Conservation (phyloP, 768 basidiomycete species). For the Udeniomyces megalosporus region DNA sequence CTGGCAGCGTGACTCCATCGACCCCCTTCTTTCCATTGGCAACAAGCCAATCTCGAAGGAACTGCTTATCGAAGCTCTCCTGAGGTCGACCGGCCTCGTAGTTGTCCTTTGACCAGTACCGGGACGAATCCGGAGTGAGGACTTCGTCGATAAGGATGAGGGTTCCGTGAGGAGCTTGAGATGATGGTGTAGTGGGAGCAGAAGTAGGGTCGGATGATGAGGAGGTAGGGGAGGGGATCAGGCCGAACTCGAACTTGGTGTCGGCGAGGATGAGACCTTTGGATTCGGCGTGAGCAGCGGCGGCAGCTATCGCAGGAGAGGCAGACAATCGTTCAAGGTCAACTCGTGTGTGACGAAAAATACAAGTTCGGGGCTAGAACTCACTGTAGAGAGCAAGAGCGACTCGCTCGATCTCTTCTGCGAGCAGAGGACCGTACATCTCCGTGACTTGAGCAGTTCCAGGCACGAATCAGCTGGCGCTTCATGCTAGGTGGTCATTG, state of each 20-base stretch:
- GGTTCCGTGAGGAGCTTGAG: slow-evolving; percentile 23
- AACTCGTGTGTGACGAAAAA: slow-evolving; percentile 3
- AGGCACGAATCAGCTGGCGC: background rate
- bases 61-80: slow-evolving; percentile 94
- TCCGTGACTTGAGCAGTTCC: slow-evolving; percentile 25
- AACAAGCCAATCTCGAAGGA: slow-evolving; percentile 76
- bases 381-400: slow-evolving; percentile 29
- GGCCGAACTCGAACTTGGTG: slow-evolving; percentile 97
- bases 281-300: slow-evolving; percentile 52
- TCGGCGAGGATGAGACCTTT: slow-evolving; percentile 87
- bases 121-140: slow-evolving; percentile 92
- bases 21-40: slow-evolving; percentile 46
- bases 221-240: slow-evolving; percentile 35
- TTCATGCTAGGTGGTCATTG: background rate
- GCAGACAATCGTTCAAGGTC: no score
- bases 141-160: slow-evolving; percentile 88
- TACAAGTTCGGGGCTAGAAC: slow-evolving; percentile 1
- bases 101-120: slow-evolving; percentile 74
- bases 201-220: slow-evolving; percentile 16
- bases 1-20: slow-evolving; percentile 62
- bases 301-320: slow-evolving; percentile 32
- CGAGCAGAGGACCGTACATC: slow-evolving; percentile 29
- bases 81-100: slow-evolving; percentile 63
- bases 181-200: no score
- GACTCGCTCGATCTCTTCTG: slow-evolving; percentile 26